Base-by-base conservation (phyloP, 306 rosid species). In the Oxytropis ochrocephala region DNA sequence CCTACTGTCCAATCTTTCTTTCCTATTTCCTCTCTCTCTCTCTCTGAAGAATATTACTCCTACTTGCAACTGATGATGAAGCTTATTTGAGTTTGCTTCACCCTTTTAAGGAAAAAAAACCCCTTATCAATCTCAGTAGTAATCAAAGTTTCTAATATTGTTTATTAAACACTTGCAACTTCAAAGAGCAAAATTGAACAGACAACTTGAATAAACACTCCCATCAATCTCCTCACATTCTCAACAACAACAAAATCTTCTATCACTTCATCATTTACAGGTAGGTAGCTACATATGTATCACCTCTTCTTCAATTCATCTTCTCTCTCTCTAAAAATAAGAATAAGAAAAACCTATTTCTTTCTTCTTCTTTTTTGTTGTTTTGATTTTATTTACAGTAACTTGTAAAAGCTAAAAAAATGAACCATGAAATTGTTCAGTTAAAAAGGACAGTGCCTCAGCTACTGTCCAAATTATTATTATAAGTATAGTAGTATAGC, bases 201-300 rank as follows among this genome's bases (percentile, higher is more conserved):
- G 80, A 69, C 86, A 67, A 72, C 84, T 85, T 62, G 53, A 63
- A 17, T 17, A 3, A 85, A 72, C 55, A 59, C 84, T 83, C 84
- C 81, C 88, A 90, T 81, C 89, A 81, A 75, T 90, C 96, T 86
- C 87, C 68, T 92, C 90, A 74, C 69, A 52, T 73, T 62, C 75
- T 47, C 83, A 72, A 58, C 77, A 72, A 42, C 66, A 60, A 57
- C 24, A 16, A 18, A 38, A 73, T 14, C 78, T 81, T 32, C 83
- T 72, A 36, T 59, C 64, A 59, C 86, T 77, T 82, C 90, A 41
- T 79, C 80, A 83, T 85, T 81, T 85, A 13, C 85, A 83, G 84
- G 79, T 78, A 63, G 14, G 3, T 59, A 36, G 7, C 1, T 51
- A 44, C 51, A 36, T 42, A 10, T 11, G 52, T 39, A 42, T 54